A percentile compares a stretch with the other conserved stretches of the same genome.
Conservation (phyloP, 2,329 filamentous ascomycete species). For the Pestalotiopsis sp. region DNA sequence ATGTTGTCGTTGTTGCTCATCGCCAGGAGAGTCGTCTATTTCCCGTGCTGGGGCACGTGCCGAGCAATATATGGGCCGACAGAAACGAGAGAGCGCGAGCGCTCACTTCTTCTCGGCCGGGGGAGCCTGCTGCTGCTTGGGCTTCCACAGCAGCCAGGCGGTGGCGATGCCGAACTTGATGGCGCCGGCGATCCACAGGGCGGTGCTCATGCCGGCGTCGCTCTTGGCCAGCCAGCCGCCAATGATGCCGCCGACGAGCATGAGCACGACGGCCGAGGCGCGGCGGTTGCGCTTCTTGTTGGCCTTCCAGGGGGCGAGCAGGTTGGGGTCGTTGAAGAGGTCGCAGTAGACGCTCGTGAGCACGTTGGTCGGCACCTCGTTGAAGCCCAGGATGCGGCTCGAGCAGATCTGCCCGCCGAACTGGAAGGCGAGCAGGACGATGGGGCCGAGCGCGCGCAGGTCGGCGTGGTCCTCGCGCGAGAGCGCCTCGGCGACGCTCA, state of each 20-base stretch:
- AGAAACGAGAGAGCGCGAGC: neutral
- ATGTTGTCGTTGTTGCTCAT: neutral
- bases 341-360: conserved; percentile 58
- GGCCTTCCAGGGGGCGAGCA: conserved; percentile 40
- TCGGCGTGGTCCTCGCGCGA: conserved; percentile 24
- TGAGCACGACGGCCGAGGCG: conserved; percentile 43
- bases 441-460: conserved; percentile 45
- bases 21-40: neutral
- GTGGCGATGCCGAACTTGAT: conserved; percentile 45
- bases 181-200: conserved; percentile 47
- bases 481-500: conserved; percentile 18
- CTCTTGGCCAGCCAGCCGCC: conserved; percentile 52
- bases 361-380: conserved; percentile 57
- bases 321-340: conserved; percentile 50
- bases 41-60: neutral
- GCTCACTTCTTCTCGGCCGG: conserved; percentile 5
- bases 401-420: conserved; percentile 55
- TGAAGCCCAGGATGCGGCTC: conserved; percentile 51
- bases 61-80: neutral
- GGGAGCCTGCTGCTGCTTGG: neutral
- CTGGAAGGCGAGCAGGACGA: conserved; percentile 55
- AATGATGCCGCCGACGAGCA: conserved; percentile 49
- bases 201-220: conserved; percentile 39
- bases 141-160: conserved; percentile 36
- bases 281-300: conserved; percentile 55